Conservation (phyloP, 1,139 yeast genomes). For the Saccharomyces hybrid region DNA sequence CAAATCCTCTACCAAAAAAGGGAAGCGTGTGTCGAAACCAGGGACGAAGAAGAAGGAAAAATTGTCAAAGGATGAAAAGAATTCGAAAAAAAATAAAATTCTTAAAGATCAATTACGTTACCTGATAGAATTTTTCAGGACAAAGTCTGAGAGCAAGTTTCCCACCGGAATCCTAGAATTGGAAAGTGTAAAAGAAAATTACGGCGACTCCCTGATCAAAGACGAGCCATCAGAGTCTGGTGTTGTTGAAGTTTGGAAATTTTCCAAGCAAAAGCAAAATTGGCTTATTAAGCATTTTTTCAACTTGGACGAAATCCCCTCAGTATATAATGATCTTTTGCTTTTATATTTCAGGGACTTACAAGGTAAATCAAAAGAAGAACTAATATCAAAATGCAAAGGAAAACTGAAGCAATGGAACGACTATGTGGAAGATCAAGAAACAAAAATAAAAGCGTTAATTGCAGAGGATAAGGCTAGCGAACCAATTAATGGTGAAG, state of each 20-base stretch:
- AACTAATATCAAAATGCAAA: constrained; percentile 45
- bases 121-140: constrained; percentile 55
- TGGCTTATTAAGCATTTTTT: constrained; percentile 75
- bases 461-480: constrained; percentile 17
- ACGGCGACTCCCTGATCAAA: constrained; percentile 8
- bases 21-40: constrained; percentile 36
- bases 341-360: constrained; percentile 54
- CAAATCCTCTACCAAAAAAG: constrained; percentile 19
- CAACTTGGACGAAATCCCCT: constrained; percentile 49
- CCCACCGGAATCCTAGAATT: constrained; percentile 17
- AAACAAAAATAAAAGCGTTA: constrained; percentile 21
- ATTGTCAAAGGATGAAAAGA: constrained; percentile 63
- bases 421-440: constrained; percentile 23
- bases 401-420: constrained; percentile 28
- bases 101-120: constrained; percentile 70
- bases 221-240: constrained; percentile 1
- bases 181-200: constrained; percentile 21
- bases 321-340: constrained; percentile 38
- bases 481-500: constrained; percentile 13
- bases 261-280: constrained; percentile 88
- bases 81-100: constrained; percentile 24
- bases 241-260: constrained; percentile 56
- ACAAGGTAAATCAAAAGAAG: constrained; percentile 58
- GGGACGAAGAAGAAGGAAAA: constrained; percentile 55
- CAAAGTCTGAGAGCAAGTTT: constrained; percentile 36